Conservation (phyloP, 805 yeast genomes). For the Yamadazyma takamatsuzukensis region DNA sequence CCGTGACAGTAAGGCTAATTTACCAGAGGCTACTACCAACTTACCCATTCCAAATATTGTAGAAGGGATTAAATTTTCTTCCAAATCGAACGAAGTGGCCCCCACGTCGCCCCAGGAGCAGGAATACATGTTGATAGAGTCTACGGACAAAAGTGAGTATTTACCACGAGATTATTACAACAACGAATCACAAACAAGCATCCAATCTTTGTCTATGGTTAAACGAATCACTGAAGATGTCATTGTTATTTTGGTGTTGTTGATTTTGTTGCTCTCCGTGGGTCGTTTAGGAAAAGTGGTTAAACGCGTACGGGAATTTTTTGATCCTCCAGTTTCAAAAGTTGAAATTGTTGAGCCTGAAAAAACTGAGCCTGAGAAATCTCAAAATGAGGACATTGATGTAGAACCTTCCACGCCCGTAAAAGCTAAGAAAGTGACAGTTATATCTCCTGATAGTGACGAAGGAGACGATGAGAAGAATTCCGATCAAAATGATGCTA, state of each 20-base stretch:
- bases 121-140: constrained; percentile 8
- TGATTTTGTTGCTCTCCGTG: constrained; percentile 31
- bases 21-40: constrained; percentile 4
- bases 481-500: constrained; percentile 10
- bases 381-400: constrained; percentile 1
- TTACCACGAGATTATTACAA: constrained; percentile 6
- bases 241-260: constrained; percentile 38
- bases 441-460: no score
- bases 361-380: not conserved
- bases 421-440: constrained; percentile 6
- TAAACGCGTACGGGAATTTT: constrained; percentile 5
- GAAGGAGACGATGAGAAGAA: constrained; percentile 7
- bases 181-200: constrained; percentile 1
- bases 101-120: constrained; percentile 9
- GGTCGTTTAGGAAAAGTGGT: constrained; percentile 31
- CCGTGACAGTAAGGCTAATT: constrained; percentile 1
- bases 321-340: no score
- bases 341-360: no score
- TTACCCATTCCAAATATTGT: constrained; percentile 24
- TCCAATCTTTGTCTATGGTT: constrained; percentile 13
- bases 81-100: constrained; percentile 1
- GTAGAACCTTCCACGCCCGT: no score
- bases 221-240: constrained; percentile 47
- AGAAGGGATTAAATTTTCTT: constrained; percentile 34
- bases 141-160: constrained; percentile 1